Evolutionary conservation across 1,284 basidiomycete species (phyloP).

Genomic region (Agroathelia rolfsii): DNA sequence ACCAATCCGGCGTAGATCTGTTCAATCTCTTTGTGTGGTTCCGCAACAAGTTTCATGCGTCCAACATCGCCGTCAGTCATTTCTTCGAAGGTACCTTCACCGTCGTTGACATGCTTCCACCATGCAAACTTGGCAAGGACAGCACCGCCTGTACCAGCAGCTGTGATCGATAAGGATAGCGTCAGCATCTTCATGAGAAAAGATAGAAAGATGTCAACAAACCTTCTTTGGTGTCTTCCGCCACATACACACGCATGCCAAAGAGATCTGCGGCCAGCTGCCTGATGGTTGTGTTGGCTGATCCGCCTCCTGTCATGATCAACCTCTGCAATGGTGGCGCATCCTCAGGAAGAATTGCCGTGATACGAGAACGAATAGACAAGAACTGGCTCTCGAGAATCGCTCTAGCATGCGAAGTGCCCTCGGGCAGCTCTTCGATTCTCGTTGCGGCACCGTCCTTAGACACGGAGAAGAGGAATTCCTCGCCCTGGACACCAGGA

Average conservation of each 20-base stretch:
- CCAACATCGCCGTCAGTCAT: conserved; percentile 40
- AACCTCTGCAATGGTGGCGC: conserved; percentile 55
- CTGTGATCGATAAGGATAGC: too few species aligned
- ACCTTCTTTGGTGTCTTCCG: conserved; percentile 51
- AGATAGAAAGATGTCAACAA: too few species aligned
- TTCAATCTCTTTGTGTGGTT: conserved; percentile 34
- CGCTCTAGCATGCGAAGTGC: conserved; percentile 58
- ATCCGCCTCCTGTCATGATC: conserved; percentile 75
- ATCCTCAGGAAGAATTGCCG: conserved; percentile 53
- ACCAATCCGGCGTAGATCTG: conserved; percentile 34
- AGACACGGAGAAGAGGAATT: conserved; percentile 44
- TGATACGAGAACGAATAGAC: conserved; percentile 63
- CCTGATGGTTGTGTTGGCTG: conserved; percentile 64
- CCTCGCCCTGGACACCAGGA: conserved; percentile 55
- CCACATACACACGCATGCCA: conserved; percentile 60
- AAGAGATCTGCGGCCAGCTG: conserved; percentile 76
- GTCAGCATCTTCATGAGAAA: too few species aligned
- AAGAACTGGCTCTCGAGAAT: conserved; percentile 84
- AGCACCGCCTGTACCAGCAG: conserved; percentile 63
- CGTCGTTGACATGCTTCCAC: conserved; percentile 42
- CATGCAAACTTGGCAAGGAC: conserved; percentile 60
- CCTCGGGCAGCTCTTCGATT: conserved; percentile 33
- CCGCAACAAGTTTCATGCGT: conserved; percentile 49
- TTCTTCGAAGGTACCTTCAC: conserved; percentile 49
- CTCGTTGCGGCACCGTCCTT: conserved; percentile 20